Evolutionary conservation across 148 eudicot genomes (phyloP).

Genomic region (Camellia japonica): DNA sequence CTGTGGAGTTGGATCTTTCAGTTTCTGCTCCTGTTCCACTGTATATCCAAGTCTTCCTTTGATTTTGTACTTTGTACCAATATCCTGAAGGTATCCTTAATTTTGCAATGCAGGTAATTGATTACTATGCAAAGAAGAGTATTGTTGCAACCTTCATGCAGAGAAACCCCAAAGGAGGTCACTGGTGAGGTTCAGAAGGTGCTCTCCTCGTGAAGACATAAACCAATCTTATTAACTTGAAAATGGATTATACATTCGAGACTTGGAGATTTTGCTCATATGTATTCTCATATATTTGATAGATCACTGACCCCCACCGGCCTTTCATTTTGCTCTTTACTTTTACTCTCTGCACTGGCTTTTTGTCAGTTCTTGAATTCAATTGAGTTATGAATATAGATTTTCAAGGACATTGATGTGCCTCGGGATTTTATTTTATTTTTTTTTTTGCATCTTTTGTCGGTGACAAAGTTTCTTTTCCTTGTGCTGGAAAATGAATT

Average conservation of each 20-base stretch:
- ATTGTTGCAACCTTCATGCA: conserved; percentile 70
- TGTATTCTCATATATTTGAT: neutral
- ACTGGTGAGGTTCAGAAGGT: conserved; percentile 41
- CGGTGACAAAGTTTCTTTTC: neutral
- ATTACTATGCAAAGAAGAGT: conserved; percentile 65
- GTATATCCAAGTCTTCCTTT: neutral
- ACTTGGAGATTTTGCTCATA: neutral
- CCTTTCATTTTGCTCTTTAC: neutral
- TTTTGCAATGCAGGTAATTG: conserved; percentile 41
- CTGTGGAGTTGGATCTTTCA: neutral
- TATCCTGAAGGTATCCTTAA: neutral
- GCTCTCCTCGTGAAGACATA: conserved; percentile 25
- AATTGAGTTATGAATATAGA: neutral
- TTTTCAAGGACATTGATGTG: neutral
- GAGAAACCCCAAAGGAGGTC: conserved; percentile 55
- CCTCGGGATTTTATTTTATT: neutral
- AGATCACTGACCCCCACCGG: neutral
- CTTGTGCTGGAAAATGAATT: neutral
- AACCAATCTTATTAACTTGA: conserved; percentile 7
- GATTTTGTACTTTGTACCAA: neutral
- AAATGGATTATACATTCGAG: conserved; percentile 7
- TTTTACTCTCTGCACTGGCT: neutral
- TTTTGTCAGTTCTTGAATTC: neutral
- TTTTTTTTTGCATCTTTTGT: neutral
- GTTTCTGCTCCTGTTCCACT: neutral